Percentiles rank a stretch among this genome's conserved stretches.
Evolutionary conservation across 306 rosid genomes (phyloP).

Genomic region (Ammopiptanthus mongolicus): DNA sequence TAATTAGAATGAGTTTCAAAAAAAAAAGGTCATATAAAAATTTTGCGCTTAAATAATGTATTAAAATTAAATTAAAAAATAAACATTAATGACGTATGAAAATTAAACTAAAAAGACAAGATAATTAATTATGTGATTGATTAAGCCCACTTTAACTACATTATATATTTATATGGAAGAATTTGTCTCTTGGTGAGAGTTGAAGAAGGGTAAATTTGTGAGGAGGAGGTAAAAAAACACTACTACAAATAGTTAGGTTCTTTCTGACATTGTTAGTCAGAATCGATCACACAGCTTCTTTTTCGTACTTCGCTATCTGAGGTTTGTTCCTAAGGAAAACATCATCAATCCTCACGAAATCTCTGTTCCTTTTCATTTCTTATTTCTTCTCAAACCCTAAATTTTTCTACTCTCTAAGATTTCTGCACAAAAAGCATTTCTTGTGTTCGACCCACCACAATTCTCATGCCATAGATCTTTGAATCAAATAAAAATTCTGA

Average conservation of each 20-base stretch:
- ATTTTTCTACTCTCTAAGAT: conserved; percentile 1
- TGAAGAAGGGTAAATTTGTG: not conserved
- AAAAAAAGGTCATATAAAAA: too few relatives aligned
- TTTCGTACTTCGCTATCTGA: conserved; percentile 25
- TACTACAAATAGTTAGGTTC: conserved; percentile 19
- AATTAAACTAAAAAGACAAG: too few relatives aligned
- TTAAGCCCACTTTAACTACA: too few relatives aligned
- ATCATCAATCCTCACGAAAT: conserved; percentile 21
- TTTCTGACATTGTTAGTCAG: conserved; percentile 29
- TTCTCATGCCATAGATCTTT: conserved; percentile 32
- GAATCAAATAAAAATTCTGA: conserved; percentile 5
- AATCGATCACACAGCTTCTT: conserved; percentile 34
- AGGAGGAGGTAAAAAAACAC: too few relatives aligned
- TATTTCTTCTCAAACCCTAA: conserved; percentile 37
- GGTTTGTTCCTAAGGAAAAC: conserved; percentile 30
- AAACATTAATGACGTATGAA: too few relatives aligned
- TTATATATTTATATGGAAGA: too few relatives aligned
- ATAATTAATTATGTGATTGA: too few relatives aligned
- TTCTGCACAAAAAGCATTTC: not conserved
- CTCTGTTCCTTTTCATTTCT: not conserved
- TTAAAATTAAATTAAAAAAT: too few relatives aligned
- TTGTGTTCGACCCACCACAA: not conserved
- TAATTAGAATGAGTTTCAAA: too few relatives aligned
- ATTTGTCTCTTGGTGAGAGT: not conserved
- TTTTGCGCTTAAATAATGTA: too few relatives aligned